phyloP scores from a whole-genome alignment of 371 early-diverging fungal genomes.

The Fennellomyces sp. region DNA sequence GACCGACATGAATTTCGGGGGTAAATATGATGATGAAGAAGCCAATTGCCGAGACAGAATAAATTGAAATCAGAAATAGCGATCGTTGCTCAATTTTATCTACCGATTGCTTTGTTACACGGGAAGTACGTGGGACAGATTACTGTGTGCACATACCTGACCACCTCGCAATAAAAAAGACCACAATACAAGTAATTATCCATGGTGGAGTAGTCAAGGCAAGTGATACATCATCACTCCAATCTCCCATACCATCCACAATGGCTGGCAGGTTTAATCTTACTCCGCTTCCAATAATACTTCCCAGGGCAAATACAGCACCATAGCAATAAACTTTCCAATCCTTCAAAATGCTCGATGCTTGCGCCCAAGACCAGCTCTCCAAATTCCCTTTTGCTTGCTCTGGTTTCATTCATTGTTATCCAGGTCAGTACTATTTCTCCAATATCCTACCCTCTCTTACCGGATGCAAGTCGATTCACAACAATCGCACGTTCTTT shows the following conservation, averaged over 20 bases:
- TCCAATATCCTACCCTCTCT: no score
- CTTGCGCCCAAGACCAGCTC: constrained; percentile 46
- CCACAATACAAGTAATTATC: constrained; percentile 13
- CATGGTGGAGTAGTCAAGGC: constrained; percentile 43
- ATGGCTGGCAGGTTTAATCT: constrained; percentile 37
- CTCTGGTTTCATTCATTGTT: no score
- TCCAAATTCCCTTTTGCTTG: no score
- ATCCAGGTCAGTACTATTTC: no score
- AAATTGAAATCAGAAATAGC: no score
- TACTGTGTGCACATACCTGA: constrained; percentile 24
- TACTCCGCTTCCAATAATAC: constrained; percentile 32
- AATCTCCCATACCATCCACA: constrained; percentile 34
- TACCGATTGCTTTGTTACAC: no score
- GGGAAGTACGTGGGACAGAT: no score
- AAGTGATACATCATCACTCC: constrained; percentile 29
- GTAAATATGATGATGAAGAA: no score
- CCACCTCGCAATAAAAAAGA: constrained; percentile 25
- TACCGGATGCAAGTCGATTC: constrained; percentile 40
- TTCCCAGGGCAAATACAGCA: constrained; percentile 28
- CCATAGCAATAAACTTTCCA: constrained; percentile 39
- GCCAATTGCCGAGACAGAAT: no score
- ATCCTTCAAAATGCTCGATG: constrained; percentile 30
- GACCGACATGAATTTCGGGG: no score
- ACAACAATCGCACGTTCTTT: constrained; percentile 51
- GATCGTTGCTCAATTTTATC: no score